Percentiles rank a stretch among this genome's conserved stretches.
Evolutionary conservation across 164 flowering plant genomes (phyloP).

Genomic region (Vitis amurensis): DNA sequence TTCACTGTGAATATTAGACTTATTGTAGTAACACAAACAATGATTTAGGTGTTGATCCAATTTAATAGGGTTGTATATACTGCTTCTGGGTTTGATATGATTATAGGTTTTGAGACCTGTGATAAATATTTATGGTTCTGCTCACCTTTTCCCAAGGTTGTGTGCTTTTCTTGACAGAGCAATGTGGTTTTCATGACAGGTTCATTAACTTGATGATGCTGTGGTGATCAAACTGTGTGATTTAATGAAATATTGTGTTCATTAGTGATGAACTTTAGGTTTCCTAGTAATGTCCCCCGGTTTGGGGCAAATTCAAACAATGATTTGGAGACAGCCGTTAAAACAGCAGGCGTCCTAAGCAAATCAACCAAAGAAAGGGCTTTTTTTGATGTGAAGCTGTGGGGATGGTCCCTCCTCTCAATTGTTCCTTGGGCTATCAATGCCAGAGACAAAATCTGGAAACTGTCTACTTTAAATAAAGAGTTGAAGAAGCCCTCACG

Average conservation of each 20-base stretch:
- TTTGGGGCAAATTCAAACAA: conserved; percentile 21
- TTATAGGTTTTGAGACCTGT: no score
- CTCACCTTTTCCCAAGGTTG: no score
- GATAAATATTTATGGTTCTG: no score
- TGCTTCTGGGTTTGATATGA: no score
- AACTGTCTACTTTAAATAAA: conserved; percentile 47
- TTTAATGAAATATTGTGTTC: background rate
- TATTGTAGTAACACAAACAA: no score
- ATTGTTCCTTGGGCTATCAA: conserved; percentile 57
- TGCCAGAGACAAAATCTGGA: conserved; percentile 28
- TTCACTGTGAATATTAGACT: no score
- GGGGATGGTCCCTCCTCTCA: conserved; percentile 51
- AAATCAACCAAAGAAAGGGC: conserved; percentile 27
- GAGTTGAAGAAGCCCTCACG: conserved; percentile 34
- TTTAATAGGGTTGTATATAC: no score
- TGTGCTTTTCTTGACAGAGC: background rate
- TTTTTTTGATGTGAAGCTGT: conserved; percentile 29
- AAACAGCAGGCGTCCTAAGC: conserved; percentile 16
- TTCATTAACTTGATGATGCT: background rate
- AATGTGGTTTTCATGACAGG: background rate
- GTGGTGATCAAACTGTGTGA: background rate
- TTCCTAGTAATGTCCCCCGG: conserved; percentile 34
- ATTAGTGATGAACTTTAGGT: conserved; percentile 31
- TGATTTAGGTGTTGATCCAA: no score
- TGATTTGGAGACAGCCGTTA: conserved; percentile 11